Evolutionary conservation across 352 stramenopile genomes (phyloP).

Genomic region (Peronospora farinosa): DNA sequence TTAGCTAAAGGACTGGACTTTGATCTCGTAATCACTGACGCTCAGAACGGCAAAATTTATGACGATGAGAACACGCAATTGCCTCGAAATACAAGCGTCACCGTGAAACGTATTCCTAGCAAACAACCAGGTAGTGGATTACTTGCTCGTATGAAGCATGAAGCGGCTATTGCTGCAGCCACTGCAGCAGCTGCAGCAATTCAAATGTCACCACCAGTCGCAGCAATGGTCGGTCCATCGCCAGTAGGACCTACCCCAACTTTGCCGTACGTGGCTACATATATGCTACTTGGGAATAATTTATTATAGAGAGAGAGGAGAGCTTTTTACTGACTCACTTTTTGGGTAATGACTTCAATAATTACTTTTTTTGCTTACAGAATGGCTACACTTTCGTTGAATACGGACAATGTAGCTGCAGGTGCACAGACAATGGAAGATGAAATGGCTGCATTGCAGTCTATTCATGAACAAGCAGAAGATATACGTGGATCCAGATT

Average conservation of each 20-base stretch:
- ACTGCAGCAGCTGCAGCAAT: conserved; percentile 38
- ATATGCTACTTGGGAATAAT: conserved; percentile 8
- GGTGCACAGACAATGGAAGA: conserved; percentile 82
- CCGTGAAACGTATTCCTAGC: conserved; percentile 88
- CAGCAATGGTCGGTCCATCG: conserved; percentile 35
- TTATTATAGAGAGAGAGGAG: background rate
- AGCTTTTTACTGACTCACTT: conserved; percentile 17
- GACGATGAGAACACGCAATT: conserved; percentile 88
- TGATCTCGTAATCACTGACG: conserved; percentile 88
- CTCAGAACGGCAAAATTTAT: conserved; percentile 89
- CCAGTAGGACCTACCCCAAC: conserved; percentile 22
- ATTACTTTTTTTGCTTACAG: conserved; percentile 3
- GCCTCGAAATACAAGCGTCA: conserved; percentile 87
- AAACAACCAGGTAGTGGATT: conserved; percentile 63
- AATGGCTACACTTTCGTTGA: conserved; percentile 26
- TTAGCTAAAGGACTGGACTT: conserved; percentile 89
- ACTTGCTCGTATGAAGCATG: conserved; percentile 82
- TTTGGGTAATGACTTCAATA: no score
- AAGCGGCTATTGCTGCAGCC: conserved; percentile 55
- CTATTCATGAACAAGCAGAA: conserved; percentile 80
- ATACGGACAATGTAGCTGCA: conserved; percentile 12
- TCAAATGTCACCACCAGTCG: conserved; percentile 33
- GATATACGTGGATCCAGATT: conserved; percentile 67
- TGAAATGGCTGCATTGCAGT: conserved; percentile 72
- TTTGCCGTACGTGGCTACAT: conserved; percentile 38